Percentiles rank a stretch among this genome's conserved stretches.
These are phyloP conservation scores for Exserohilum turcica DNA, from an alignment of 2,329 filamentous ascomycete species.

Conservation along the genomic window DNA sequence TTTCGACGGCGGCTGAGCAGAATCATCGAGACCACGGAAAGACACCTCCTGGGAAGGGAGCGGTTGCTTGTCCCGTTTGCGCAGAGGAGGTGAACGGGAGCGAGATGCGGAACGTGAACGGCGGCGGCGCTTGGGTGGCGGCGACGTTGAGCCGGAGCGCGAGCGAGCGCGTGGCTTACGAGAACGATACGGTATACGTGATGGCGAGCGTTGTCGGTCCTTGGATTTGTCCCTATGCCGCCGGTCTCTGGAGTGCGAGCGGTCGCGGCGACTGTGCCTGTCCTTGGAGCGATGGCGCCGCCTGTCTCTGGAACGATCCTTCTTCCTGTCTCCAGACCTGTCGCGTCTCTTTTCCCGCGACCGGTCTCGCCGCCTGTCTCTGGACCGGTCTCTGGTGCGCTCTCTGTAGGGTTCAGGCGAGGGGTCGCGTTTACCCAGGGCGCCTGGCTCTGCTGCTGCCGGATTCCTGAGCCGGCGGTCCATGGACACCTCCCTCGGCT, in stretches of 20 bases:
- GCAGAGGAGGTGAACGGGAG: conserved; percentile 51
- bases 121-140: conserved; percentile 43
- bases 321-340: conserved; percentile 19
- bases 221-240: conserved; percentile 20
- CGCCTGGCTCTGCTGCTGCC: conserved; percentile 15
- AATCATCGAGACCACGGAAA: conserved; percentile 47
- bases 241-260: conserved; percentile 25
- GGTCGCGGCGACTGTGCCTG: conserved; percentile 18
- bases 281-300: conserved; percentile 25
- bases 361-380: conserved; percentile 18
- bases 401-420: conserved; percentile 40
- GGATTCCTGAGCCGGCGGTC: conserved; percentile 22
- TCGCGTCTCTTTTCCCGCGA: conserved; percentile 21
- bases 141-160: conserved; percentile 32
- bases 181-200: conserved; percentile 31
- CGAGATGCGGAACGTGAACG: conserved; percentile 35
- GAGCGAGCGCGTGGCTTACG: conserved; percentile 34
- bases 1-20: conserved; percentile 35
- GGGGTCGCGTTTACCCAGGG: conserved; percentile 16
- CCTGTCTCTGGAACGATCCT: conserved; percentile 21
- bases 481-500: conserved; percentile 15
- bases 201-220: conserved; percentile 29
- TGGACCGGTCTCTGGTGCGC: conserved; percentile 16
- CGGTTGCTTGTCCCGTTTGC: conserved; percentile 49
- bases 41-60: conserved; percentile 55